Conservation (phyloP, 352 stramenopile genomes). For the Albugo candida region DNA sequence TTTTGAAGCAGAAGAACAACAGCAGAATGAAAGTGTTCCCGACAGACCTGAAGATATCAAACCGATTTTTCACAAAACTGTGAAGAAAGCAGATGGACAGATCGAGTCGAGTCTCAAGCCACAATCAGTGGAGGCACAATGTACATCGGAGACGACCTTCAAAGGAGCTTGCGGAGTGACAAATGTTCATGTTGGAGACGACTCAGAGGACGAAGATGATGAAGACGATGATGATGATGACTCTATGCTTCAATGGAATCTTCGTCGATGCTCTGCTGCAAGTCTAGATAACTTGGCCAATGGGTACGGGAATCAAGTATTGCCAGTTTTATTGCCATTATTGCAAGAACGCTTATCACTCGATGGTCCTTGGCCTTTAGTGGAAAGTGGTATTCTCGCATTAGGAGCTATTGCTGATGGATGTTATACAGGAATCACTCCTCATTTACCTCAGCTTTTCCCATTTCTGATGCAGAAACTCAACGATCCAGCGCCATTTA, state of each 20-base stretch:
- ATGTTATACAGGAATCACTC: conserved; percentile 85
- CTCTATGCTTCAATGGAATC: conserved; percentile 89
- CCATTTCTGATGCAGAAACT: conserved; percentile 89
- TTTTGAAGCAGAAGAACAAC: conserved; percentile 82
- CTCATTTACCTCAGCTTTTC: conserved; percentile 84
- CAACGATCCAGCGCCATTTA: conserved; percentile 68
- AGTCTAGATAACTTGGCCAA: conserved; percentile 89
- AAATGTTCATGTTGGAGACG: conserved; percentile 26
- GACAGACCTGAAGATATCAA: conserved; percentile 85
- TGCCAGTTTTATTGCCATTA: conserved; percentile 82
- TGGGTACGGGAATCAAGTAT: conserved; percentile 84
- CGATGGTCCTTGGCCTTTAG: conserved; percentile 83
- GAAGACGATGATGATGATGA: conserved; percentile 83
- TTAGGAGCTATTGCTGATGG: conserved; percentile 89
- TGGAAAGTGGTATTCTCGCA: conserved; percentile 89
- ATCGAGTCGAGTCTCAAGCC: no score
- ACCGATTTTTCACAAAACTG: conserved; percentile 39
- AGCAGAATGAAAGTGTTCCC: conserved; percentile 68
- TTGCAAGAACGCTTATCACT: conserved; percentile 81
- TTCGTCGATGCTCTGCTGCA: conserved; percentile 87
- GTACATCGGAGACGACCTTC: conserved; percentile 13
- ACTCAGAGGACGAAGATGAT: conserved; percentile 79
- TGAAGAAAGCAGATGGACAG: conserved; percentile 14
- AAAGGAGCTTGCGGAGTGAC: neutral
- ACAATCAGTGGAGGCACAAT: neutral